A percentile compares a stretch with the other conserved stretches of the same genome.
Evolutionary conservation across 2,329 filamentous ascomycete species (phyloP).

Genomic region (Parastagonospora avenae): DNA sequence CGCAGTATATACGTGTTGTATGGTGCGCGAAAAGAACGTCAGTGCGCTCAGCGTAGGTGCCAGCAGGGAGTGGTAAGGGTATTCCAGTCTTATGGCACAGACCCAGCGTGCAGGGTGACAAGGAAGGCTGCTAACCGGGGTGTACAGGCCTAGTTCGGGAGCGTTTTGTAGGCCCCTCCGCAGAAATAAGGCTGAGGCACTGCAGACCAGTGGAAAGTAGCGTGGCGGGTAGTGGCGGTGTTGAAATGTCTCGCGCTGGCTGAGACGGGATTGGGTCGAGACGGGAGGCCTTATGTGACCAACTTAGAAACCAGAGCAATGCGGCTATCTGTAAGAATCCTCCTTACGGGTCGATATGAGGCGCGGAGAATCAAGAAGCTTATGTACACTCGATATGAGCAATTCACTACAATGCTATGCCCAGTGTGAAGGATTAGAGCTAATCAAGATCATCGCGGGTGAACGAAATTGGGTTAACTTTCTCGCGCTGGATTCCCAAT

Average conservation of each 20-base stretch:
- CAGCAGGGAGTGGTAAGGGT: constrained; percentile 31
- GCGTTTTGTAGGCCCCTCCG: constrained; percentile 36
- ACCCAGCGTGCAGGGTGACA: constrained; percentile 32
- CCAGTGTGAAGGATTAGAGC: constrained; percentile 21
- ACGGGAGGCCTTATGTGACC: constrained; percentile 31
- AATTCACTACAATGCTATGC: constrained; percentile 26
- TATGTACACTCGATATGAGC: constrained; percentile 29
- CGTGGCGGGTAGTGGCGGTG: constrained; percentile 46
- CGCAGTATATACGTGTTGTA: constrained; percentile 33
- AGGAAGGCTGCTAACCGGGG: constrained; percentile 38
- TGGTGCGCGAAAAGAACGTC: constrained; percentile 35
- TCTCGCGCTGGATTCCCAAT: constrained; percentile 31
- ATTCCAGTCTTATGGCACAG: constrained; percentile 38
- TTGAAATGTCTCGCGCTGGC: constrained; percentile 41
- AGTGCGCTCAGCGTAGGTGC: constrained; percentile 35
- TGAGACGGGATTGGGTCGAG: constrained; percentile 36
- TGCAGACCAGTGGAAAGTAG: constrained; percentile 30
- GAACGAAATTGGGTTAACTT: constrained; percentile 28
- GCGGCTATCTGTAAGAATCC: constrained; percentile 16
- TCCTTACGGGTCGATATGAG: constrained; percentile 27
- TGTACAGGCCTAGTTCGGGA: constrained; percentile 39
- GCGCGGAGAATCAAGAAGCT: constrained; percentile 33
- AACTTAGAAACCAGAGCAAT: constrained; percentile 31
- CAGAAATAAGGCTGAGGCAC: constrained; percentile 44
- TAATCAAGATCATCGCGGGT: constrained; percentile 22